Conservation (phyloP, 495 filamentous ascomycete genomes). For the Xylaria castorea region DNA sequence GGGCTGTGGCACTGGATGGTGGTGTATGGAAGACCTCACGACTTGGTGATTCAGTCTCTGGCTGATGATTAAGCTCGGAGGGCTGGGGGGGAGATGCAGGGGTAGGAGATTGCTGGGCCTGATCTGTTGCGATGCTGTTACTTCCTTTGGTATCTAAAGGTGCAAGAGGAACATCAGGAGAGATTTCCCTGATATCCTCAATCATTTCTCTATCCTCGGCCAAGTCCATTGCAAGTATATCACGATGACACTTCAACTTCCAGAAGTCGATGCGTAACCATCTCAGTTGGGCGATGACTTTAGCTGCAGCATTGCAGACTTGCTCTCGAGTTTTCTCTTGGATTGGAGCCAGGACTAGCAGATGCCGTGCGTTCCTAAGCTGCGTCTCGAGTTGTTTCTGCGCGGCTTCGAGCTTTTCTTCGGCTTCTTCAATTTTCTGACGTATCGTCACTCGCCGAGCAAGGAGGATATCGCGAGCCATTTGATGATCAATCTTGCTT, state of each 20-base stretch:
- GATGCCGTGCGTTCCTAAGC: constrained; percentile 88
- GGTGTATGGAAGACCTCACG: constrained; percentile 56
- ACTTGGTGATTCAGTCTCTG: constrained; percentile 46
- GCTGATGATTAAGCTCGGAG: constrained; percentile 35
- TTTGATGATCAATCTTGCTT: constrained; percentile 76
- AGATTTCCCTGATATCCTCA: constrained; percentile 40
- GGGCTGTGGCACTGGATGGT: constrained; percentile 50
- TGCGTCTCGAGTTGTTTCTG: constrained; percentile 81
- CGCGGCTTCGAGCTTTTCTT: constrained; percentile 76
- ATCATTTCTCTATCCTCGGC: constrained; percentile 70
- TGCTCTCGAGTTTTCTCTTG: constrained; percentile 85
- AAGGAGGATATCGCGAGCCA: constrained; percentile 80
- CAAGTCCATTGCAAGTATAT: constrained; percentile 84
- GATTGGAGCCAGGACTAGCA: constrained; percentile 87
- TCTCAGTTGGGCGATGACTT: constrained; percentile 87
- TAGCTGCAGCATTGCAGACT: constrained; percentile 81
- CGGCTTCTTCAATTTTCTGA: constrained; percentile 80
- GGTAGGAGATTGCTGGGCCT: constrained; percentile 43
- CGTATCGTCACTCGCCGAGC: constrained; percentile 82
- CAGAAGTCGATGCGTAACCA: constrained; percentile 94
- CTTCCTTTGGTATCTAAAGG: constrained; percentile 41
- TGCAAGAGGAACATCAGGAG: constrained; percentile 33
- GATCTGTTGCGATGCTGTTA: constrained; percentile 33
- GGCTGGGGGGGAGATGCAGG: constrained; percentile 40
- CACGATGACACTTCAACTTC: constrained; percentile 87